Conservation (phyloP, 1,284 basidiomycete genomes). For the Caloboletus firmus region DNA sequence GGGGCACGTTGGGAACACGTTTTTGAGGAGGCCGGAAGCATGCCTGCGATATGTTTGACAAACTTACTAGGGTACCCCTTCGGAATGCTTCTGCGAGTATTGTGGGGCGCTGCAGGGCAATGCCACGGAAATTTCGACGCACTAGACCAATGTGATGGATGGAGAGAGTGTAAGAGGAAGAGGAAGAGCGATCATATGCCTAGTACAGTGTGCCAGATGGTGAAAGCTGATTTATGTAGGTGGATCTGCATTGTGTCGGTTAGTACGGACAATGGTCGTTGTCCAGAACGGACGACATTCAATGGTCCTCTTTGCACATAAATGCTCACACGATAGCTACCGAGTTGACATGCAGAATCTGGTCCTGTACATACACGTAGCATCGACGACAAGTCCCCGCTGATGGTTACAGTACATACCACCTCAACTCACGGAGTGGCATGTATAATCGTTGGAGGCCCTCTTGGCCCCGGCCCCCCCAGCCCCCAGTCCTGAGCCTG, state of each 20-base stretch:
- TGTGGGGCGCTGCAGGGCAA: slow-evolving; percentile 7
- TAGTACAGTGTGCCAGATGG: slow-evolving; percentile 6
- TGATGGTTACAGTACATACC: slow-evolving; percentile 1
- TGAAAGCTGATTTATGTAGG: slow-evolving; percentile 15
- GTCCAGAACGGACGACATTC: too few species aligned
- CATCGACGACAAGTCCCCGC: slow-evolving; percentile 1
- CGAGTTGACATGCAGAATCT: slow-evolving; percentile 1
- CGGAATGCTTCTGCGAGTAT: slow-evolving; percentile 16
- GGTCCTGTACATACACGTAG: slow-evolving; percentile 11
- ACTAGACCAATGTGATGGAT: slow-evolving; percentile 8
- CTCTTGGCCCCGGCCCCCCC: slow-evolving; percentile 27
- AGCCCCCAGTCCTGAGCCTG: slow-evolving; percentile 31
- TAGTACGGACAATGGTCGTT: background rate
- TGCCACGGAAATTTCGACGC: slow-evolving; percentile 25
- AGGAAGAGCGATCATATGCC: background rate
- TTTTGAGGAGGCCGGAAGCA: slow-evolving; percentile 15
- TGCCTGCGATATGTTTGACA: slow-evolving; percentile 24
- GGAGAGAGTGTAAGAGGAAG: background rate
- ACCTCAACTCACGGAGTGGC: slow-evolving; percentile 20
- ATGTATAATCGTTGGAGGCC: slow-evolving; percentile 29
- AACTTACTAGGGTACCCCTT: slow-evolving; percentile 24
- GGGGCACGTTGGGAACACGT: slow-evolving; percentile 33
- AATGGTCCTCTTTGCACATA: background rate
- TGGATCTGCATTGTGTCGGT: slow-evolving; percentile 8
- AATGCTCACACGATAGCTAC: background rate